Conservation (phyloP, 2,329 filamentous ascomycete genomes). For the Xylogone sp. region DNA sequence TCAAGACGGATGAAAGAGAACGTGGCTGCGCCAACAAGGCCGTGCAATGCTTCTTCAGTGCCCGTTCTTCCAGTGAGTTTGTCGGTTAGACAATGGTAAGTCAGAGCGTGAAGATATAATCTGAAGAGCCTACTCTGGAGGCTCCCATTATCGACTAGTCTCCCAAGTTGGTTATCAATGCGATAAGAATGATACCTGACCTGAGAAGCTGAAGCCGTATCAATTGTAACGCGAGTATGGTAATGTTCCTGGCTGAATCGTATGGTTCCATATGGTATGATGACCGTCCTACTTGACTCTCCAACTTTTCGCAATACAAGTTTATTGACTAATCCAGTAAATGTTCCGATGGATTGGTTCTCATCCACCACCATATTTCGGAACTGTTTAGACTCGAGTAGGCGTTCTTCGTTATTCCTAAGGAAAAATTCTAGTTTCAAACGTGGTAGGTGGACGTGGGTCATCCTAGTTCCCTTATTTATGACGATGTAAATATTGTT, state of each 20-base stretch:
- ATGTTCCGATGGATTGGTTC: slow-evolving; percentile 40
- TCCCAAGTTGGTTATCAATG: slow-evolving; percentile 45
- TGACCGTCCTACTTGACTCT: slow-evolving; percentile 26
- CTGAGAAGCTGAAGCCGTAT: not conserved
- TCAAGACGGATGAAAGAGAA: slow-evolving; percentile 41
- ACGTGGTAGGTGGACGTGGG: slow-evolving; percentile 42
- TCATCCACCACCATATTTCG: slow-evolving; percentile 45
- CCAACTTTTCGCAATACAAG: slow-evolving; percentile 38
- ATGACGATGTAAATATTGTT: slow-evolving; percentile 32
- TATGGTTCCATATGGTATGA: slow-evolving; percentile 34
- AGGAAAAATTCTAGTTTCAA: slow-evolving; percentile 45
- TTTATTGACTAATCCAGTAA: slow-evolving; percentile 46
- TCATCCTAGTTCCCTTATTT: slow-evolving; percentile 1
- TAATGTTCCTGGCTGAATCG: slow-evolving; percentile 8
- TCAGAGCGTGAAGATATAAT: slow-evolving; percentile 50
- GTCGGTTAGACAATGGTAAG: slow-evolving; percentile 49
- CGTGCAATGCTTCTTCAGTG: slow-evolving; percentile 48
- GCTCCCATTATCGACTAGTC: slow-evolving; percentile 46
- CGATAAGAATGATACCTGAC: slow-evolving; percentile 38
- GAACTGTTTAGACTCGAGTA: slow-evolving; percentile 44
- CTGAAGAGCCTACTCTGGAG: slow-evolving; percentile 49
- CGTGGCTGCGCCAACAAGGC: slow-evolving; percentile 45
- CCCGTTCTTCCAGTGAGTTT: slow-evolving; percentile 45
- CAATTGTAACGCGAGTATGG: slow-evolving; percentile 36
- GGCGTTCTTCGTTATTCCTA: slow-evolving; percentile 8